Evolutionary conservation across 2,329 filamentous ascomycete species (phyloP).

Genomic region (Chaetomiaceae sp.): DNA sequence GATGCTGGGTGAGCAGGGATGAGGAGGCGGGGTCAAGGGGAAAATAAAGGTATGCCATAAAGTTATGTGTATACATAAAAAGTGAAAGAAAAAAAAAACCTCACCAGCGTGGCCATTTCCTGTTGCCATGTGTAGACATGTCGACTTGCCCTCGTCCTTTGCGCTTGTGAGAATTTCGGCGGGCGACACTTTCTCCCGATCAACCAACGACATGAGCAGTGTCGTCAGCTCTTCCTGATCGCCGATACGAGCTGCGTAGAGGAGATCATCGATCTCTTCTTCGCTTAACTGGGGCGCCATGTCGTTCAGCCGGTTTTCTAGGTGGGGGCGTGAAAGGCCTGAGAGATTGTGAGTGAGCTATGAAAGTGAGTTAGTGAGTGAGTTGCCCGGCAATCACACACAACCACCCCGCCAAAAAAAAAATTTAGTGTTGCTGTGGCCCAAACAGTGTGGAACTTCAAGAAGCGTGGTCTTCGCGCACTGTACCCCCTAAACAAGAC

Average conservation of each 20-base stretch:
- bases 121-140: slow-evolving; percentile 84
- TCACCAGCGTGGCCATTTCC: slow-evolving; percentile 83
- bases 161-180: slow-evolving; percentile 66
- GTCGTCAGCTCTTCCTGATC: slow-evolving; percentile 65
- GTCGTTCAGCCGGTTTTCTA: neutral
- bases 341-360: neutral
- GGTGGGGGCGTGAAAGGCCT: neutral
- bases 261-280: slow-evolving; percentile 85
- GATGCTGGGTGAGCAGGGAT: neutral
- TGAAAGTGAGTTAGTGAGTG: neutral
- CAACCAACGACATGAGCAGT: slow-evolving; percentile 54
- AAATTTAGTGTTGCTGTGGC: slow-evolving; percentile 14
- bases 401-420: slow-evolving; percentile 9
- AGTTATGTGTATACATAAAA: neutral
- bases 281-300: slow-evolving; percentile 54
- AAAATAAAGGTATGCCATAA: too few relatives aligned
- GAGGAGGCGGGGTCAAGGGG: too few relatives aligned
- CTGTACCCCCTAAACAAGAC: slow-evolving; percentile 12
- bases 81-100: slow-evolving; percentile 17
- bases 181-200: slow-evolving; percentile 55
- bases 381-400: slow-evolving; percentile 10
- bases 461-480: neutral
- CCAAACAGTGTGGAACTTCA: slow-evolving; percentile 16
- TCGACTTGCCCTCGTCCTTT: slow-evolving; percentile 71
- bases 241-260: slow-evolving; percentile 79